Conservation (phyloP, 306 rosid genomes). For the Quercus aquifolioides region DNA sequence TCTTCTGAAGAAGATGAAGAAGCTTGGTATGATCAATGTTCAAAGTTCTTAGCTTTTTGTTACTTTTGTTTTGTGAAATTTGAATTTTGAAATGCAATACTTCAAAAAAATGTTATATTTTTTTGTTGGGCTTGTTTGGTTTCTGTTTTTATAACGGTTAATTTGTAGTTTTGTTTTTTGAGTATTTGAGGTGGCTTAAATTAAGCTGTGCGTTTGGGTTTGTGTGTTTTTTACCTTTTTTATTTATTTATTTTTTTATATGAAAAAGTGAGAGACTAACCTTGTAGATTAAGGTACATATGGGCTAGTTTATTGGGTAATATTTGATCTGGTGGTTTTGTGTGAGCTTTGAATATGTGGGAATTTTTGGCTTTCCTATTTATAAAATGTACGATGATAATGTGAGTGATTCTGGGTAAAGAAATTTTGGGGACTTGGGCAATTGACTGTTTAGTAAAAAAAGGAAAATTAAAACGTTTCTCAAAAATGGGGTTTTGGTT, state of each 20-base stretch:
- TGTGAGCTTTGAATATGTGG: constrained; percentile 4
- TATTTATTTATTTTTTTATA: neutral
- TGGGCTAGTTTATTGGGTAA: neutral
- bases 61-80: constrained; percentile 13
- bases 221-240: neutral
- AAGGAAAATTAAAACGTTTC: neutral
- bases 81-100: constrained; percentile 14
- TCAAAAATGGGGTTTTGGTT: neutral
- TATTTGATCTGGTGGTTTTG: neutral
- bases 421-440: neutral
- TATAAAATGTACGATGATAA: neutral
- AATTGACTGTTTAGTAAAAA: neutral
- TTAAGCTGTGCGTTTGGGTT: constrained; percentile 12
- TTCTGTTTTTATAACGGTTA: neutral
- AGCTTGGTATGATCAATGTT: constrained; percentile 56
- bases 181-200: neutral
- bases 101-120: neutral
- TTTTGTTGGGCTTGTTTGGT: neutral
- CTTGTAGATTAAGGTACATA: constrained; percentile 1
- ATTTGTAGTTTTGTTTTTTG: constrained; percentile 9
- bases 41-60: constrained; percentile 3
- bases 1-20: constrained; percentile 46
- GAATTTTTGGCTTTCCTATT: neutral
- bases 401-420: neutral
- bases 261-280: neutral